Percentiles rank a stretch among this genome's conserved stretches.
Conservation (phyloP, 139 green algal genomes). For the Volvox africanus region DNA sequence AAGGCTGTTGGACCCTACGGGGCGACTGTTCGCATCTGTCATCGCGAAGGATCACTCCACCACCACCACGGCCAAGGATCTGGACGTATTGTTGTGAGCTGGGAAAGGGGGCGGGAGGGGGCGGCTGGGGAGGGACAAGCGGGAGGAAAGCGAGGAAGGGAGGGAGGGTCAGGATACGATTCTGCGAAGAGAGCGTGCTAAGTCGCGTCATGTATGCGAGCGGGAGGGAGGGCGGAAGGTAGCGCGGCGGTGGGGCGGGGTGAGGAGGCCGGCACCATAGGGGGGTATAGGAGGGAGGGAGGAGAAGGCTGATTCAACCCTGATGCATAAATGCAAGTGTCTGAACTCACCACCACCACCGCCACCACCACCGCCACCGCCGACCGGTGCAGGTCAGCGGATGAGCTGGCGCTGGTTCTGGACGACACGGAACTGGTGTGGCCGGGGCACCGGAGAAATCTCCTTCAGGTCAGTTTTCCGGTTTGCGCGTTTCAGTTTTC, state of each 20-base stretch:
- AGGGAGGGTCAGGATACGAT: neutral
- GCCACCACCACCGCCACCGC: neutral
- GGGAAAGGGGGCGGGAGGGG: neutral
- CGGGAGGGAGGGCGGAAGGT: neutral
- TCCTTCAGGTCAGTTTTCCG: conserved; percentile 78
- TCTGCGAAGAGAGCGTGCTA: too few species aligned
- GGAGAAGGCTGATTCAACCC: neutral
- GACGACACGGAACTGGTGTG: conserved; percentile 95
- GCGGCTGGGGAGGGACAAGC: neutral
- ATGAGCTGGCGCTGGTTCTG: conserved; percentile 86
- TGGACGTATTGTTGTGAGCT: conserved; percentile 90
- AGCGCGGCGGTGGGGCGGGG: neutral
- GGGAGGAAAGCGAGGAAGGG: neutral
- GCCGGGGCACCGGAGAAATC: conserved; percentile 86
- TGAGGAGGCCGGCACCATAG: neutral
- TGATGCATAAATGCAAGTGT: neutral
- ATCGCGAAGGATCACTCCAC: conserved; percentile 75
- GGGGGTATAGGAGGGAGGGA: neutral
- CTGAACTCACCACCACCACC: neutral
- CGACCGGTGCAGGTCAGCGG: conserved; percentile 44
- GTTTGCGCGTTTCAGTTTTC: neutral
- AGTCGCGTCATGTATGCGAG: neutral
- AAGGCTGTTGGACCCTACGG: conserved; percentile 68
- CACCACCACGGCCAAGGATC: conserved; percentile 73
- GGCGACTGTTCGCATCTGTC: conserved; percentile 68